Base-by-base conservation (phyloP, 139 green algal species). In the Micromonas pusilla region DNA sequence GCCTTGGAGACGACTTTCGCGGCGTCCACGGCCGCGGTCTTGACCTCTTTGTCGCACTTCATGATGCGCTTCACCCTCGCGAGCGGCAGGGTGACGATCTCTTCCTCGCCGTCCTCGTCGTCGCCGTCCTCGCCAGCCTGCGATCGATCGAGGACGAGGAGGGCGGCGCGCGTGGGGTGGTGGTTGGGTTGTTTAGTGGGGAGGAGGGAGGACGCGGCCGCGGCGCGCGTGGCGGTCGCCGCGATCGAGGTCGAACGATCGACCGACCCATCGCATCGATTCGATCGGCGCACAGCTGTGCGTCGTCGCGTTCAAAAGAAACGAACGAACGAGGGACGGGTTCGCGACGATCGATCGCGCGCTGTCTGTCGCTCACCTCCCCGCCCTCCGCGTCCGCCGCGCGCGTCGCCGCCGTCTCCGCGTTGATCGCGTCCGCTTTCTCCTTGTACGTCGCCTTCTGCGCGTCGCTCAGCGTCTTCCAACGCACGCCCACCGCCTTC, bases 41-140 rank as follows among this genome's bases (percentile, higher is more conserved):
- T 75, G 19, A 75, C 68, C 1, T 60, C 37, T 62, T 75, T 75
- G 33, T 75, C 68, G 16, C 60, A 3, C 30, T 75, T 75, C 21
- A 75, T 75, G 6, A 75, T 75, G 21, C 68, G 2, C 38, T 63
- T 63, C 37, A 75, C 68, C 20, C 68, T 34, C 68, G 68, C 37
- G 1, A 75, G 13, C 3, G 68, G 68, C 19, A 75, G 30, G 23
- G 4, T n/a, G n/a, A n/a, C 30, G 37, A 63, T 34, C 23, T 60
- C 37, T n/a, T 39, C 53, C 3, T 5, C 37, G 30, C 33, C 65
- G n/a, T 38, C 13, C 26, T 52, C 28, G 4, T 26, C 30, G 30
- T 72, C 65, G 28, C 4, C 65, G 65, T 26, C 65, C 3, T 72
- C 65, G 28, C 65, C 65, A 16, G 13, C 60, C 25, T 52, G 33